These are phyloP conservation scores for Conoideocrella luteorostrata DNA, from an alignment of 2,329 filamentous ascomycete species.

Conservation along the genomic window DNA sequence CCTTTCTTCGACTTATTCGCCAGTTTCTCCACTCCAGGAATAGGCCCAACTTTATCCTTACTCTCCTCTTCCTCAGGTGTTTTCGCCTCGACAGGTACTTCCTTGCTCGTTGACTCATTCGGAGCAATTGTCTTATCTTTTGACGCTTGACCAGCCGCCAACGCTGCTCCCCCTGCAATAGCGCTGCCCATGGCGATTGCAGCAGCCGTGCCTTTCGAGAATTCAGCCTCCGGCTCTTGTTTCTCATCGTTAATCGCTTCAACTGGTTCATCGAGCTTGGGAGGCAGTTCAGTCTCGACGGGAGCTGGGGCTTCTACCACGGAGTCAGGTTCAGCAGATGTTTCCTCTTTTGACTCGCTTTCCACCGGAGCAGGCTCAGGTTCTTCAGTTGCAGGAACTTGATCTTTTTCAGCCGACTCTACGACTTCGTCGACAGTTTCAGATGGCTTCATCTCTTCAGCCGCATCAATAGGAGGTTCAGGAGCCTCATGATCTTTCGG, in stretches of 20 bases:
- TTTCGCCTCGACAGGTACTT: constrained; percentile 14
- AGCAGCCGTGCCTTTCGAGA: constrained; percentile 2
- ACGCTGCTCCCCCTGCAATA: constrained; percentile 6
- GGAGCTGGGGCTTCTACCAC: not conserved
- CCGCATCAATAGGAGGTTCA: not conserved
- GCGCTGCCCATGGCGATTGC: constrained; percentile 1
- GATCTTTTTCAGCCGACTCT: no score
- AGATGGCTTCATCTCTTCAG: not conserved
- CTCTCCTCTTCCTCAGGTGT: constrained; percentile 28
- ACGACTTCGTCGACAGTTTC: not conserved
- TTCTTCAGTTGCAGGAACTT: not conserved
- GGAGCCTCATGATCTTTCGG: not conserved
- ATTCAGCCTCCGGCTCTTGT: constrained; percentile 1
- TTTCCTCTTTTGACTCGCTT: not conserved
- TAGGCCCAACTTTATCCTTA: constrained; percentile 33
- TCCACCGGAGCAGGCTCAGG: not conserved
- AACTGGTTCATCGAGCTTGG: not conserved
- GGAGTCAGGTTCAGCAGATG: constrained; percentile 1
- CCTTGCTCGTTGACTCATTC: not conserved
- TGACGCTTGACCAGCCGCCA: constrained; percentile 3
- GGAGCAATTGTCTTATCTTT: constrained; percentile 1
- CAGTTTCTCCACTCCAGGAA: constrained; percentile 28
- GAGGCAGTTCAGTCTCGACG: not conserved
- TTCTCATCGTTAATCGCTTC: constrained; percentile 1
- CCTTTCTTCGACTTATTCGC: constrained; percentile 32